phyloP scores from a whole-genome alignment of 2,329 filamentous ascomycete species.

The Escovopsis weberi region DNA sequence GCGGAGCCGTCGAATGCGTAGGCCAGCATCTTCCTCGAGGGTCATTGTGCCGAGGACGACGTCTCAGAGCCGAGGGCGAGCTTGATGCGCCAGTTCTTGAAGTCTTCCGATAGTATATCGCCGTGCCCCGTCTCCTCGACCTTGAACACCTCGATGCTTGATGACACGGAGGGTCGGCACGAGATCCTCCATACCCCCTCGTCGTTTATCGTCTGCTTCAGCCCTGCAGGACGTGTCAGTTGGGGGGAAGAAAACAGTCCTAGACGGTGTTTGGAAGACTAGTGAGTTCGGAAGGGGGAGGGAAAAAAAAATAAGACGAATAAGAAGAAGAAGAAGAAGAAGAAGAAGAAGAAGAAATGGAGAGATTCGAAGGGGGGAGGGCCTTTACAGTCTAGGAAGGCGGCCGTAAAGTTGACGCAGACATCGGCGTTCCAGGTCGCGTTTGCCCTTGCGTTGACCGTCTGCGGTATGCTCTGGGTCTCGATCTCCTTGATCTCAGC shows the following conservation, averaged over 20 bases:
- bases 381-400: slow-evolving; percentile 59
- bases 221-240: slow-evolving; percentile 32
- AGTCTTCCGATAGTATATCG: slow-evolving; percentile 60
- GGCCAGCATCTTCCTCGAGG: no score
- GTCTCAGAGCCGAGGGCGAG: slow-evolving; percentile 19
- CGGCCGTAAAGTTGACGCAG: slow-evolving; percentile 79
- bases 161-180: slow-evolving; percentile 44
- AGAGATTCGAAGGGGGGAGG: background rate
- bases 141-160: slow-evolving; percentile 57
- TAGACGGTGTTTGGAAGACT: background rate
- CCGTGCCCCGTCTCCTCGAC: slow-evolving; percentile 63
- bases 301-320: no score
- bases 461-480: slow-evolving; percentile 63
- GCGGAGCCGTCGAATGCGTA: no score
- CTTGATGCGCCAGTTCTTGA: slow-evolving; percentile 59
- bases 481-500: slow-evolving; percentile 61
- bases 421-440: slow-evolving; percentile 79
- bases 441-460: slow-evolving; percentile 51
- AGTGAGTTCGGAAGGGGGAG: no score
- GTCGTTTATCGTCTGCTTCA: slow-evolving; percentile 48
- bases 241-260: background rate
- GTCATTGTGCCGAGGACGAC: background rate
- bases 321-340: background rate
- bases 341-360: background rate
- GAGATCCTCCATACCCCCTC: slow-evolving; percentile 68